These are phyloP conservation scores for Globisporangium viniferum DNA, from an alignment of 352 stramenopile species.

Conservation along the genomic window DNA sequence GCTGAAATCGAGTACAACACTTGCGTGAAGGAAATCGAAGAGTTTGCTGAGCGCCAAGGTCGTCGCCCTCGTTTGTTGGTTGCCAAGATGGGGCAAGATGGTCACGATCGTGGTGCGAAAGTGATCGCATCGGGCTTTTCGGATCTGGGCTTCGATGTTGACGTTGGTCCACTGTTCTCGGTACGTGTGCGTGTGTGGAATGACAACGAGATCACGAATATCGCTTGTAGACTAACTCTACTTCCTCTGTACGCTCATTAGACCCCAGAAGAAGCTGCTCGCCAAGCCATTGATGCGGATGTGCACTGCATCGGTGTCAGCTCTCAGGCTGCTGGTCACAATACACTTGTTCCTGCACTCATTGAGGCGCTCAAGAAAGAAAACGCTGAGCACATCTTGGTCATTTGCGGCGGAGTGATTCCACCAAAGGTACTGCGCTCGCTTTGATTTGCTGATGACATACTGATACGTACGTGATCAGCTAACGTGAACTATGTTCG, in stretches of 20 bases:
- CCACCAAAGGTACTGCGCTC: constrained; percentile 57
- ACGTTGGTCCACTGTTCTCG: constrained; percentile 96
- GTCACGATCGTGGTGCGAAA: constrained; percentile 96
- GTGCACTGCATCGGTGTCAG: constrained; percentile 92
- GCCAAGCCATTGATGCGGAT: constrained; percentile 92
- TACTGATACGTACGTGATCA: not conserved
- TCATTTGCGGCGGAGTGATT: constrained; percentile 96
- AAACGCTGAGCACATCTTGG: constrained; percentile 91
- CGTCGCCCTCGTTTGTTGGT: constrained; percentile 94
- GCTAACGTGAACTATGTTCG: not conserved
- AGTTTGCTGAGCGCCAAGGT: constrained; percentile 91
- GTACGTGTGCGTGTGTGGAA: constrained; percentile 20
- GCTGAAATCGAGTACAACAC: constrained; percentile 86
- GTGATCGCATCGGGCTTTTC: constrained; percentile 96
- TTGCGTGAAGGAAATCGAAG: constrained; percentile 88
- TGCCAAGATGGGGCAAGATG: constrained; percentile 96
- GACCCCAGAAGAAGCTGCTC: constrained; percentile 54
- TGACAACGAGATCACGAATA: not conserved
- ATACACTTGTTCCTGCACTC: constrained; percentile 92
- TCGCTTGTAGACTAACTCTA: not conserved
- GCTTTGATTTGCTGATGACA: not conserved
- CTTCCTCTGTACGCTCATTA: constrained; percentile 10
- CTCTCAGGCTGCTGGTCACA: constrained; percentile 94
- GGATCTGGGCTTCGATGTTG: constrained; percentile 97
- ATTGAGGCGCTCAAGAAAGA: constrained; percentile 90